Percentiles rank a stretch among this genome's conserved stretches.
Conservation (phyloP, 2,329 filamentous ascomycete genomes). For the Scleromitrula shiraiana region DNA sequence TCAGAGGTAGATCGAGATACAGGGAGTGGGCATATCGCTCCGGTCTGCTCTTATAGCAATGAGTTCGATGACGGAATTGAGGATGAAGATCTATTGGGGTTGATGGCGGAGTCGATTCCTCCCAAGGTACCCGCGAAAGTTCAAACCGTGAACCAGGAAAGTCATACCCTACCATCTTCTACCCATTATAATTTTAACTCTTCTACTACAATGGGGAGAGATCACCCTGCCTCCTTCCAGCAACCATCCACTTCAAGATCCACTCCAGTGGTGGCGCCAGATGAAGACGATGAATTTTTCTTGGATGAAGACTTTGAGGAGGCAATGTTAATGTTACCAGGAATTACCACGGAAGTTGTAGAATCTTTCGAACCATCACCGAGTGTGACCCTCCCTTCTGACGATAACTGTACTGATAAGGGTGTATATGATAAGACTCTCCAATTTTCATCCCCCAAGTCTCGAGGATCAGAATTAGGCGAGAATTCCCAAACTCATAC, state of each 20-base stretch:
- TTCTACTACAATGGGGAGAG: not conserved
- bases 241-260: not conserved
- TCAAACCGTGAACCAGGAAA: not conserved
- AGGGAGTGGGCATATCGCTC: not conserved
- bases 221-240: not conserved
- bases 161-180: not conserved
- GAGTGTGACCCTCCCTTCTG: constrained; percentile 15
- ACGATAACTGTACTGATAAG: constrained; percentile 9
- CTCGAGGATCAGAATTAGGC: not conserved
- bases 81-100: constrained; percentile 22
- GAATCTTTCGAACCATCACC: constrained; percentile 17
- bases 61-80: constrained; percentile 23
- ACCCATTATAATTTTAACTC: too few species aligned
- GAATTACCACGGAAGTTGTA: constrained; percentile 6
- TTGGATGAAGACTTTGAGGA: constrained; percentile 22
- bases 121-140: not conserved
- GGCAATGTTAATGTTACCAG: constrained; percentile 21
- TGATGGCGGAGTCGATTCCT: constrained; percentile 10
- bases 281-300: constrained; percentile 22
- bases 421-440: constrained; percentile 25
- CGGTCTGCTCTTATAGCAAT: constrained; percentile 1
- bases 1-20: constrained; percentile 4
- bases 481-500: not conserved
- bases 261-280: not conserved
- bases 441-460: constrained; percentile 22